phyloP scores from a whole-genome alignment of 1,284 basidiomycete species.

The Apiotrichum porosum region DNA sequence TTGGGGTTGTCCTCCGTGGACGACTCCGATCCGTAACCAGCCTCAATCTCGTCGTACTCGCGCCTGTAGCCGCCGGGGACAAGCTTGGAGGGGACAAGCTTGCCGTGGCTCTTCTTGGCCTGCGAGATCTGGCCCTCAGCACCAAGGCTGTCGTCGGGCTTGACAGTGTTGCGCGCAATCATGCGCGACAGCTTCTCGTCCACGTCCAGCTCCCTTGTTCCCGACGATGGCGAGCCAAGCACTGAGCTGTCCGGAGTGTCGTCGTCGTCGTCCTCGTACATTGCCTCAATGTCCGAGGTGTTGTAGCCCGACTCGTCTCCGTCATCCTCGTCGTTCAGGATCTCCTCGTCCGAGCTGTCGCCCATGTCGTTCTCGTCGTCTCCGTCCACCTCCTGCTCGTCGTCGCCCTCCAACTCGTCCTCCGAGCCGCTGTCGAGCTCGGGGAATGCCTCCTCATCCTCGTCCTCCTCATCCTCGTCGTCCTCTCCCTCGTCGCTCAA shows the following conservation, averaged over 20 bases:
- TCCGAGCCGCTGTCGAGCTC: conserved; percentile 51
- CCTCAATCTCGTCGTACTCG: conserved; percentile 90
- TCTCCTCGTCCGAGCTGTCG: conserved; percentile 35
- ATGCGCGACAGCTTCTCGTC: conserved; percentile 33
- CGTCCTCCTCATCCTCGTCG: conserved; percentile 26
- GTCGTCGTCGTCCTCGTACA: too few relatives aligned
- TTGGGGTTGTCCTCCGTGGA: conserved; percentile 97
- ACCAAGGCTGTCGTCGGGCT: conserved; percentile 43
- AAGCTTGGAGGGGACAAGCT: conserved; percentile 38
- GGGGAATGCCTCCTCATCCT: conserved; percentile 49
- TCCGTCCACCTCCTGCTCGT: conserved; percentile 1
- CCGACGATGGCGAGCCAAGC: conserved; percentile 17
- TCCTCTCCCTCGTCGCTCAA: conserved; percentile 20
- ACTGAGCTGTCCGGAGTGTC: conserved; percentile 13
- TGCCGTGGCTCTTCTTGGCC: conserved; percentile 44
- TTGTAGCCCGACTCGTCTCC: conserved; percentile 48
- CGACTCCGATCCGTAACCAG: conserved; percentile 93
- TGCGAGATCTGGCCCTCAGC: conserved; percentile 41
- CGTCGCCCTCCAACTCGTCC: conserved; percentile 50
- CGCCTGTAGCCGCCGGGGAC: conserved; percentile 82
- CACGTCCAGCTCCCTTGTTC: conserved; percentile 9
- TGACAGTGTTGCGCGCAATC: conserved; percentile 41
- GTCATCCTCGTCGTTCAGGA: conserved; percentile 40
- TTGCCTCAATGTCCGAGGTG: conserved; percentile 47
- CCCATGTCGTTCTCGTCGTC: conserved; percentile 18